Percentiles rank a stretch among this genome's conserved stretches.
Conservation (phyloP, 345 rosid genomes). For the Gossypium anomalum region DNA sequence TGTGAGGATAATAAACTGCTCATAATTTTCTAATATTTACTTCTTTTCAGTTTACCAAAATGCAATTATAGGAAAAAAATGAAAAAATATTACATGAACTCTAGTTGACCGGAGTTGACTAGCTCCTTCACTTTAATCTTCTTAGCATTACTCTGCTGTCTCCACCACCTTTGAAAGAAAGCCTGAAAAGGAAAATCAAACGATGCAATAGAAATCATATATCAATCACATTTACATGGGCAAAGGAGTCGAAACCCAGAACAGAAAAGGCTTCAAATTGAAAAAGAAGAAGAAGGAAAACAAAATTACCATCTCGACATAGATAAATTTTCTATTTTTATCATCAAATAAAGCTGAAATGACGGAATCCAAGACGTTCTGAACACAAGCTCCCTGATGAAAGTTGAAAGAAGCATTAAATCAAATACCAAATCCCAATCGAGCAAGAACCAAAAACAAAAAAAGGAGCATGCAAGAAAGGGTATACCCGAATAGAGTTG, state of each 20-base stretch:
- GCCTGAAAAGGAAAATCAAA: conserved; percentile 40
- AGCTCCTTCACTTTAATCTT: conserved; percentile 74
- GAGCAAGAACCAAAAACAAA: not conserved
- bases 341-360: conserved; percentile 76
- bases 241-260: not conserved
- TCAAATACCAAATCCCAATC: not conserved
- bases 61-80: not conserved
- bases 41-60: conserved; percentile 7
- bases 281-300: not conserved
- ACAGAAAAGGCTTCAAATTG: not conserved
- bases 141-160: conserved; percentile 75
- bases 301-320: conserved; percentile 68
- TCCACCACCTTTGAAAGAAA: conserved; percentile 95
- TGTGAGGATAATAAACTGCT: not conserved
- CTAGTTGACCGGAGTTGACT: conserved; percentile 80
- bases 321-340: conserved; percentile 81
- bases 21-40: not conserved
- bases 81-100: conserved; percentile 59
- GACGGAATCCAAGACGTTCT: conserved; percentile 88
- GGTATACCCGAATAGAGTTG: conserved; percentile 77
- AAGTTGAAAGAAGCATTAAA: conserved; percentile 13
- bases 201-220: not conserved
- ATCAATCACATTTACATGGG: not conserved
- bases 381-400: conserved; percentile 80
- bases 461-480: not conserved